Percentiles rank a stretch among this genome's conserved stretches.
Evolutionary conservation across 2,329 filamentous ascomycete genomes (phyloP).

Genomic region (Xylariomycetidae sp.): DNA sequence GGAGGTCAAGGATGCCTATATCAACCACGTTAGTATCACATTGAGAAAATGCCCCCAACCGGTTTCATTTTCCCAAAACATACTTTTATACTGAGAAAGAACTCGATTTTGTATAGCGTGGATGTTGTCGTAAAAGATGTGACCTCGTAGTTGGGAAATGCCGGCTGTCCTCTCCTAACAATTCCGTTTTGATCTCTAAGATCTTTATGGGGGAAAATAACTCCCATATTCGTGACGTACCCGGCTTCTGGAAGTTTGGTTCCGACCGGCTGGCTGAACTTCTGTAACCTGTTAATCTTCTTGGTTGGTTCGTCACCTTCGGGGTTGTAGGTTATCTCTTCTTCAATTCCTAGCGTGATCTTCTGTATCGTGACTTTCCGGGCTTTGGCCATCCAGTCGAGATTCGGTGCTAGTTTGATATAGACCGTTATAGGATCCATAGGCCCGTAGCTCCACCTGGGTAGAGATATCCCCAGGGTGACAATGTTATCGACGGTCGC

Average conservation of each 20-base stretch:
- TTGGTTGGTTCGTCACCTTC: conserved; percentile 93
- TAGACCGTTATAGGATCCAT: conserved; percentile 94
- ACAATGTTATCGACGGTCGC: conserved; percentile 85
- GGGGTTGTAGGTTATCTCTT: conserved; percentile 98
- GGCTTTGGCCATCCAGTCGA: conserved; percentile 86
- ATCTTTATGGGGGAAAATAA: conserved; percentile 89
- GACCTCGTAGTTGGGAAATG: conserved; percentile 85
- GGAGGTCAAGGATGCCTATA: conserved; percentile 78
- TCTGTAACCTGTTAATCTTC: conserved; percentile 82
- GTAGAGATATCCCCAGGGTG: conserved; percentile 84
- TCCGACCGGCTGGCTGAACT: conserved; percentile 75
- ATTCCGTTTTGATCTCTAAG: conserved; percentile 82
- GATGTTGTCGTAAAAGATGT: conserved; percentile 91
- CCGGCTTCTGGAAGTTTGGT: conserved; percentile 85
- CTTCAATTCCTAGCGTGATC: conserved; percentile 89
- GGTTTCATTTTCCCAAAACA: conserved; percentile 5
- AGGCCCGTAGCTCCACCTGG: conserved; percentile 94
- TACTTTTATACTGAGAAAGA: conserved; percentile 92
- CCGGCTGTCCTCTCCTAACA: conserved; percentile 75
- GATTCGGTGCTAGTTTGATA: conserved; percentile 88
- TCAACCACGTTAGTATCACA: conserved; percentile 9
- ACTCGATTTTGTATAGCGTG: conserved; percentile 96
- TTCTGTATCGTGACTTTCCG: conserved; percentile 90
- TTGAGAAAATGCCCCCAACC: neutral
- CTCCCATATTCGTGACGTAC: conserved; percentile 85